Conservation (phyloP, 2,329 filamentous ascomycete species). For the Colletotrichum filicis region DNA sequence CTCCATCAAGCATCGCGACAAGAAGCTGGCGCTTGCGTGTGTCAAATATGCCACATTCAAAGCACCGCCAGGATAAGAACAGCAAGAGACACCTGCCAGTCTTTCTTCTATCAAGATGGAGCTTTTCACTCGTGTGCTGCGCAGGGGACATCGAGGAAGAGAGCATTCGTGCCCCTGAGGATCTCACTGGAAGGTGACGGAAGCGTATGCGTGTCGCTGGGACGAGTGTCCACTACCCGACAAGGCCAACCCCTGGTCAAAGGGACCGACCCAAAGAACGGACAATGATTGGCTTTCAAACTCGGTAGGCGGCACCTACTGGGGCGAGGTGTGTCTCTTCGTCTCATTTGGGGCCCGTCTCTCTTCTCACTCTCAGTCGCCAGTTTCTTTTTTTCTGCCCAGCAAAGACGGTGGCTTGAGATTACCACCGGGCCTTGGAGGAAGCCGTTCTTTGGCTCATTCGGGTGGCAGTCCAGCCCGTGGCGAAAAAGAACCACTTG, state of each 20-base stretch:
- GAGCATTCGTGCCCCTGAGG: constrained; percentile 10
- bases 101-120: not conserved
- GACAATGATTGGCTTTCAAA: constrained; percentile 22
- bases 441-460: constrained; percentile 8
- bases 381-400: constrained; percentile 3
- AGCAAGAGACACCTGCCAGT: not conserved
- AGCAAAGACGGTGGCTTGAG: constrained; percentile 5
- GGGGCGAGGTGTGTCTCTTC: constrained; percentile 8
- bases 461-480: constrained; percentile 4
- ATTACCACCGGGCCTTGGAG: not conserved
- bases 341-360: constrained; percentile 23
- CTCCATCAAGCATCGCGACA: not conserved
- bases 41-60: not conserved
- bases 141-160: constrained; percentile 6
- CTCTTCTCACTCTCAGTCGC: not conserved
- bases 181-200: constrained; percentile 26
- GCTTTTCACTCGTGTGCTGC: not conserved
- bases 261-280: constrained; percentile 1
- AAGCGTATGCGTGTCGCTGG: constrained; percentile 31
- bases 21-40: not conserved
- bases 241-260: constrained; percentile 28
- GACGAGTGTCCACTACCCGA: constrained; percentile 10
- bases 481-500: not conserved
- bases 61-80: not conserved
- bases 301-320: constrained; percentile 25